phyloP scores from a whole-genome alignment of 2,329 filamentous ascomycete genomes.

The Diatrype stigma region DNA sequence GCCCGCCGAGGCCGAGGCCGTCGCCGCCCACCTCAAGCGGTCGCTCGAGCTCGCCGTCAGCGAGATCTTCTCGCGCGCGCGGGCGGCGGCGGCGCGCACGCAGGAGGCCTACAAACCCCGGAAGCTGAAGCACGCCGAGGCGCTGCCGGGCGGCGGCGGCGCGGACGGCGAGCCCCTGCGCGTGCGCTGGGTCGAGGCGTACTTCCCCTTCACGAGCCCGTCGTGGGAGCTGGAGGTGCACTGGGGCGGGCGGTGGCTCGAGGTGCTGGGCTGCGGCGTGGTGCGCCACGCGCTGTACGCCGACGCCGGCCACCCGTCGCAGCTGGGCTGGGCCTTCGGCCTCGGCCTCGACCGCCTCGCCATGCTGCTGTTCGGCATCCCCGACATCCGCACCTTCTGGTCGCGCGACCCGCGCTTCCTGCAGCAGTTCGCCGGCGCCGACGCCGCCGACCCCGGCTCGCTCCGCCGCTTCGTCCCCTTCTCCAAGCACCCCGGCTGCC shows the following conservation, averaged over 20 bases:
- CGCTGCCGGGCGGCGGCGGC: not conserved
- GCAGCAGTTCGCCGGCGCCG: constrained; percentile 70
- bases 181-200: constrained; percentile 93
- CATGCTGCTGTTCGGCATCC: constrained; percentile 95
- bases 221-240: constrained; percentile 96
- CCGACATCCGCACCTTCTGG: constrained; percentile 97
- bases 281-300: constrained; percentile 77
- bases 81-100: constrained; percentile 55
- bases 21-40: constrained; percentile 81
- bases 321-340: constrained; percentile 93
- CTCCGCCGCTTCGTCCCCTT: constrained; percentile 74
- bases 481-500: constrained; percentile 84
- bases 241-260: constrained; percentile 92
- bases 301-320: constrained; percentile 69
- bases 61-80: constrained; percentile 79
- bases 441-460: constrained; percentile 41
- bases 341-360: constrained; percentile 91
- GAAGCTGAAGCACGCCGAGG: too few relatives aligned
- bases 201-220: constrained; percentile 94
- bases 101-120: too few relatives aligned
- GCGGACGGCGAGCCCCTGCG: constrained; percentile 64
- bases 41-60: constrained; percentile 87
- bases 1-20: constrained; percentile 72
- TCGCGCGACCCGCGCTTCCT: constrained; percentile 80
- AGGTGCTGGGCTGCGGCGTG: constrained; percentile 90